Percentiles rank a stretch among this genome's conserved stretches.
Conservation (phyloP, 768 basidiomycete species). For the Hydnomerulius pinastri region DNA sequence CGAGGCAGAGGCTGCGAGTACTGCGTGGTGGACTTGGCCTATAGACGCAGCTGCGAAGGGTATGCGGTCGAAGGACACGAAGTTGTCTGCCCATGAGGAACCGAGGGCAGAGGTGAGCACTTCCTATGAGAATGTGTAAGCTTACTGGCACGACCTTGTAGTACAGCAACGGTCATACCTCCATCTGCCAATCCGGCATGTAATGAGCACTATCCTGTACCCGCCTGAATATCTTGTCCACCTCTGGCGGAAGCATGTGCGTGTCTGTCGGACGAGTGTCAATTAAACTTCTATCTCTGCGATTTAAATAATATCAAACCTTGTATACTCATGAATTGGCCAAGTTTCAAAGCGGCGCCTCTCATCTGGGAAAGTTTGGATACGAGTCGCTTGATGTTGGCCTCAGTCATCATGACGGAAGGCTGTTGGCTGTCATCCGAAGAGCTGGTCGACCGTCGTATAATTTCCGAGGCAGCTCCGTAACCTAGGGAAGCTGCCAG, state of each 20-base stretch:
- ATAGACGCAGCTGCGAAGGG: conserved; percentile 97
- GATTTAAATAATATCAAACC: conserved; percentile 40
- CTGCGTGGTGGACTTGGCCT: conserved; percentile 88
- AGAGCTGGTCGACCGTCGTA: conserved; percentile 62
- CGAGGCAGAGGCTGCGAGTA: conserved; percentile 52
- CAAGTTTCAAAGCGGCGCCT: conserved; percentile 93
- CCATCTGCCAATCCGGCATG: conserved; percentile 99
- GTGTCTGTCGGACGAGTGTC: conserved; percentile 58
- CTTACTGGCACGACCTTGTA: not conserved
- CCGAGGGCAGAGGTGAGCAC: conserved; percentile 79
- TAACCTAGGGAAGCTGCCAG: conserved; percentile 87
- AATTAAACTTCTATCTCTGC: not conserved
- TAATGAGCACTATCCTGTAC: conserved; percentile 97
- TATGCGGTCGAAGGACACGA: conserved; percentile 75
- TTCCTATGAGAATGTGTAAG: conserved; percentile 40
- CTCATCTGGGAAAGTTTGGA: conserved; percentile 94
- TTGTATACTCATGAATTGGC: conserved; percentile 98
- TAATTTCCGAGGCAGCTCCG: conserved; percentile 85
- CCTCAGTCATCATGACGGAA: conserved; percentile 85
- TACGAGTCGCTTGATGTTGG: conserved; percentile 87
- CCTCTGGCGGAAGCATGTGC: conserved; percentile 80
- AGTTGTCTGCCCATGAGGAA: conserved; percentile 67
- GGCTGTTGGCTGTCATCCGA: conserved; percentile 35
- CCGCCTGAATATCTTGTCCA: conserved; percentile 84
- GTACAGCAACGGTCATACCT: conserved; percentile 47